Percentiles rank a stretch among this genome's conserved stretches.
phyloP scores from a whole-genome alignment of 805 yeast genomes.

The Torulaspora maleeae region DNA sequence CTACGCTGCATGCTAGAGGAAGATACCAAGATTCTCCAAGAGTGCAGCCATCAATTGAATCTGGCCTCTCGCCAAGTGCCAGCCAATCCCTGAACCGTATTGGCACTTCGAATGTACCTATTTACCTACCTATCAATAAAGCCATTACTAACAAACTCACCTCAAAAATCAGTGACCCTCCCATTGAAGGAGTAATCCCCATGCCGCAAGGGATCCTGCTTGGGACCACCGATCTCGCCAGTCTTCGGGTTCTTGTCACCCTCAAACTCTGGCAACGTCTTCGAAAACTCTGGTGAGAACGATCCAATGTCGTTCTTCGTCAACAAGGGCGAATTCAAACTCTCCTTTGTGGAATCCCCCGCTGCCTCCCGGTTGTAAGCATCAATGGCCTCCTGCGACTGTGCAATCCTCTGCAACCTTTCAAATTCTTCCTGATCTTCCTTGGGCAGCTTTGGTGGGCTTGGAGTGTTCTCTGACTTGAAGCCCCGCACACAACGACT shows the following conservation, averaged over 20 bases:
- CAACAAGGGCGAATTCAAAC: conserved; percentile 36
- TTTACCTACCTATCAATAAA: conserved; percentile 1
- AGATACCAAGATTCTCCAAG: conserved; percentile 32
- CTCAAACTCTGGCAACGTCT: conserved; percentile 89
- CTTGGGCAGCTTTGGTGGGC: conserved; percentile 35
- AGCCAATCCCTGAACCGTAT: neutral
- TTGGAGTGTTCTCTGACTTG: conserved; percentile 23
- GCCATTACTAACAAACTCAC: neutral
- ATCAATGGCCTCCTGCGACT: conserved; percentile 70
- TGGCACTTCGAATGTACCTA: neutral
- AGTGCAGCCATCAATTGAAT: conserved; percentile 21
- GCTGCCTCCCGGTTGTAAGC: conserved; percentile 54
- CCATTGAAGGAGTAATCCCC: conserved; percentile 96
- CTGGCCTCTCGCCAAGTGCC: conserved; percentile 10
- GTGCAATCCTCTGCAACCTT: conserved; percentile 72
- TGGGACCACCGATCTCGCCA: conserved; percentile 96
- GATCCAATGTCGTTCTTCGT: conserved; percentile 53
- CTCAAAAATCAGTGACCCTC: conserved; percentile 85
- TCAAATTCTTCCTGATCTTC: conserved; percentile 74
- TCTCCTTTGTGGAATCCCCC: conserved; percentile 31
- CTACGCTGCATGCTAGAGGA: conserved; percentile 33
- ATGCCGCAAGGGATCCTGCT: conserved; percentile 89
- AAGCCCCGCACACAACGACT: conserved; percentile 7
- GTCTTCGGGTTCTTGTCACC: conserved; percentile 91
- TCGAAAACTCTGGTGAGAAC: conserved; percentile 63